These are phyloP conservation scores for Backusella australiensis DNA, from an alignment of 192 early-diverging fungal species.

Conservation along the genomic window DNA sequence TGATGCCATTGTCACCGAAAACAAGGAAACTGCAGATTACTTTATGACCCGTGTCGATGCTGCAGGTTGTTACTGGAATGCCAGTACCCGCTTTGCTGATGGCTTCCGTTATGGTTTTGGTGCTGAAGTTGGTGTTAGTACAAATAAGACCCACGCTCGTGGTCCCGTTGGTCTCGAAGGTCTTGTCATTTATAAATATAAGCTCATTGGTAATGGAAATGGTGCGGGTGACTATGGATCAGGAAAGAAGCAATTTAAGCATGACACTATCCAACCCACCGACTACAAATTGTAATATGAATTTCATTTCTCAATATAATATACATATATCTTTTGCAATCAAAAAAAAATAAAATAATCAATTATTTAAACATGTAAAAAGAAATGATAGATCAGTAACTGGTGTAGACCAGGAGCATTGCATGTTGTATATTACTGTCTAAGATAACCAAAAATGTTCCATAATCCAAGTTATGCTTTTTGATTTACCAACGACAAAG, in stretches of 20 bases:
- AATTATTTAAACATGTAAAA: background rate
- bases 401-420: background rate
- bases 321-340: background rate
- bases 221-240: constrained; percentile 77
- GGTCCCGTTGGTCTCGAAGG: constrained; percentile 98
- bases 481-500: too few species aligned
- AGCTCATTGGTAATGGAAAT: constrained; percentile 87
- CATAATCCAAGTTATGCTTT: background rate
- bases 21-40: constrained; percentile 61
- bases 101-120: constrained; percentile 99
- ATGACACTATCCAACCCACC: constrained; percentile 55
- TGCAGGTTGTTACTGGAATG: constrained; percentile 98
- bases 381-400: background rate
- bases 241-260: constrained; percentile 72
- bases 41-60: constrained; percentile 95
- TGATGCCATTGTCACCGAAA: constrained; percentile 90
- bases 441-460: too few species aligned
- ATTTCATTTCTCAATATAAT: background rate
- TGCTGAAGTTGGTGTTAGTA: constrained; percentile 95
- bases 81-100: constrained; percentile 93
- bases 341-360: background rate
- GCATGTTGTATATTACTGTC: too few species aligned
- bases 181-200: constrained; percentile 98
- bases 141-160: constrained; percentile 98
- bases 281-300: constrained; percentile 19